These are phyloP conservation scores for Bruguiera hainesii DNA, from an alignment of 441 rosid genomes.

Conservation along the genomic window DNA sequence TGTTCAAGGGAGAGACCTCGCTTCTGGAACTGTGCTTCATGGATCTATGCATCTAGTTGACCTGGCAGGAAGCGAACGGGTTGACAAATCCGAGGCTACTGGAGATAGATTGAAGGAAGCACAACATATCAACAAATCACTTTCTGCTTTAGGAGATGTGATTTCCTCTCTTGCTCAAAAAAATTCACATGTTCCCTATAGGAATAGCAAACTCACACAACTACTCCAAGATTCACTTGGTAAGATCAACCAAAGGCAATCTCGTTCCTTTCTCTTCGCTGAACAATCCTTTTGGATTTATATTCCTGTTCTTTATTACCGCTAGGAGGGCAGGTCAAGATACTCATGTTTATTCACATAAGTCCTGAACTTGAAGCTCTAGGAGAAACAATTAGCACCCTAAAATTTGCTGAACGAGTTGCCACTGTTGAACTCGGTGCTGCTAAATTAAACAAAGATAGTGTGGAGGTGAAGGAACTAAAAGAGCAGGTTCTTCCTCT, in stretches of 20 bases:
- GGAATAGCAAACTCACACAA: conserved; percentile 93
- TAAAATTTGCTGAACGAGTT: conserved; percentile 89
- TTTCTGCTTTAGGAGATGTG: conserved; percentile 92
- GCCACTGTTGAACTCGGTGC: conserved; percentile 92
- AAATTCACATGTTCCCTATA: conserved; percentile 75
- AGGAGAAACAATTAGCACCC: conserved; percentile 83
- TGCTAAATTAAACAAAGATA: conserved; percentile 74
- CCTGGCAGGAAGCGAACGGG: conserved; percentile 88
- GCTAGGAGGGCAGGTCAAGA: conserved; percentile 91
- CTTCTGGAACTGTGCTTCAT: conserved; percentile 62
- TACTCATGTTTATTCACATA: conserved; percentile 88
- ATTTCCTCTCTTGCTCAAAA: conserved; percentile 78
- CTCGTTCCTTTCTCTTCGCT: neutral
- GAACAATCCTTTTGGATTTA: neutral
- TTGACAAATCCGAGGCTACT: conserved; percentile 78
- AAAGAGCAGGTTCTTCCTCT: conserved; percentile 64
- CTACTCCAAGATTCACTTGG: conserved; percentile 90
- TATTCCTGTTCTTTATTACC: neutral
- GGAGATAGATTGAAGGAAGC: conserved; percentile 92
- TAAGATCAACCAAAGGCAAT: conserved; percentile 26
- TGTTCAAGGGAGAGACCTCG: conserved; percentile 72
- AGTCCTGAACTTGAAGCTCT: conserved; percentile 84
- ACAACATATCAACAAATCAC: conserved; percentile 80
- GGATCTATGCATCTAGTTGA: conserved; percentile 93
- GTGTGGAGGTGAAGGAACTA: conserved; percentile 73